phyloP scores from a whole-genome alignment of 2,329 filamentous ascomycete genomes.

The Aspergillus clavatus region DNA sequence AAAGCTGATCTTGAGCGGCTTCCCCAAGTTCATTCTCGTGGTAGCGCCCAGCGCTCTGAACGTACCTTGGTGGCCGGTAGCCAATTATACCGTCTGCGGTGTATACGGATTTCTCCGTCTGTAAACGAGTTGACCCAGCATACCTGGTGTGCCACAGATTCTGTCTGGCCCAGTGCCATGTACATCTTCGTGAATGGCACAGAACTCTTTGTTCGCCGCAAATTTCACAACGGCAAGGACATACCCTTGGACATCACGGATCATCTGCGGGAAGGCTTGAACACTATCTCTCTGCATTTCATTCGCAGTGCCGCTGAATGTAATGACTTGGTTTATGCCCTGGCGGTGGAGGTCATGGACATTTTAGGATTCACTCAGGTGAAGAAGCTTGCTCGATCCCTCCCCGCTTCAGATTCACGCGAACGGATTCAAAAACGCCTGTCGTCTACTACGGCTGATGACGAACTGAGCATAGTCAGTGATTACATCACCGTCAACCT shows the following conservation, averaged over 20 bases:
- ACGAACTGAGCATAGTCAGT: conserved; percentile 59
- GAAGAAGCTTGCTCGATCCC: conserved; percentile 34
- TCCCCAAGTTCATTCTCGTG: conserved; percentile 18
- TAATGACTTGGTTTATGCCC: conserved; percentile 44
- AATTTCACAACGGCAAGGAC: conserved; percentile 69
- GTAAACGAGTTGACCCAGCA: conserved; percentile 37
- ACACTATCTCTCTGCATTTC: conserved; percentile 54
- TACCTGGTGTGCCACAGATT: conserved; percentile 61
- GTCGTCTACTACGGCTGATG: conserved; percentile 42
- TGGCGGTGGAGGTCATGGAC: conserved; percentile 67
- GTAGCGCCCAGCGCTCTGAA: conserved; percentile 20
- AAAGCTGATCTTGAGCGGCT: conserved; percentile 27
- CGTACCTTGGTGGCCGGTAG: conserved; percentile 48
- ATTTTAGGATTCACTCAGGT: conserved; percentile 44
- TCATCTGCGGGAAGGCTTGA: conserved; percentile 55
- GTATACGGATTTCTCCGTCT: conserved; percentile 46
- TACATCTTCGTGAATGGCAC: conserved; percentile 64
- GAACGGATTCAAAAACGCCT: conserved; percentile 53
- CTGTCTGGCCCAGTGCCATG: conserved; percentile 65
- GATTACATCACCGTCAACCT: conserved; percentile 59
- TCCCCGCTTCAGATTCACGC: conserved; percentile 49
- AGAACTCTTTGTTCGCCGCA: conserved; percentile 58
- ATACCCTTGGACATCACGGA: conserved; percentile 69
- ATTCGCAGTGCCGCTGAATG: conserved; percentile 38
- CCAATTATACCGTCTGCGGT: conserved; percentile 64